A percentile compares a stretch with the other conserved stretches of the same genome.
These are phyloP conservation scores for Aechmea fasciata DNA, from an alignment of 176 grass and related monocot species.

Conservation along the genomic window DNA sequence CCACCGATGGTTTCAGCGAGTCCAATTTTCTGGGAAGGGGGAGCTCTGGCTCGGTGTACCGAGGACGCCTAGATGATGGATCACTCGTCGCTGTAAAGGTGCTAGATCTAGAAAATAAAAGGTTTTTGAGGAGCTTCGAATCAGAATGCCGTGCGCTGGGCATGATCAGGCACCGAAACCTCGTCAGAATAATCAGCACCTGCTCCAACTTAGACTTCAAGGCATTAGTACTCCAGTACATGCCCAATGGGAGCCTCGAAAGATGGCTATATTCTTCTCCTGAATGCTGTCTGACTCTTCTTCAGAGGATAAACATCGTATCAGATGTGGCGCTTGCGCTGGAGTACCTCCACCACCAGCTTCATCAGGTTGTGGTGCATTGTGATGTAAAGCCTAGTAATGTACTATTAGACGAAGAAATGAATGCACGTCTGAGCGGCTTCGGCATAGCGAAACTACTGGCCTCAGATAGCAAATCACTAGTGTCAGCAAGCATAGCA, in stretches of 20 bases:
- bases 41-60: constrained; percentile 20
- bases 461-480: neutral
- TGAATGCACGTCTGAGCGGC: constrained; percentile 18
- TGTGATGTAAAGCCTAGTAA: constrained; percentile 27
- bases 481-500: constrained; percentile 8
- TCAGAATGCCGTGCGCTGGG: constrained; percentile 9
- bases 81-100: constrained; percentile 4
- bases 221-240: constrained; percentile 19
- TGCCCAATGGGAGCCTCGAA: constrained; percentile 27
- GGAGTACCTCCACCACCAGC: constrained; percentile 21
- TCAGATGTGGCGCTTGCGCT: constrained; percentile 16
- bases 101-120: constrained; percentile 6
- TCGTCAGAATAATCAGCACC: constrained; percentile 18
- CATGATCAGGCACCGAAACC: constrained; percentile 18
- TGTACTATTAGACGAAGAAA: constrained; percentile 29
- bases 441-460: constrained; percentile 23
- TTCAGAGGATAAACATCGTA: constrained; percentile 8
- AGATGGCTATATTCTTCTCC: constrained; percentile 19
- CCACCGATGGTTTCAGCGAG: constrained; percentile 20
- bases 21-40: constrained; percentile 19
- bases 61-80: constrained; percentile 13
- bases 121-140: constrained; percentile 12
- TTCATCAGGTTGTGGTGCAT: constrained; percentile 19
- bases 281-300: constrained; percentile 2
- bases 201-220: constrained; percentile 28